These are phyloP conservation scores for Puccinia horiana DNA, from an alignment of 1,284 basidiomycete species.

Conservation along the genomic window DNA sequence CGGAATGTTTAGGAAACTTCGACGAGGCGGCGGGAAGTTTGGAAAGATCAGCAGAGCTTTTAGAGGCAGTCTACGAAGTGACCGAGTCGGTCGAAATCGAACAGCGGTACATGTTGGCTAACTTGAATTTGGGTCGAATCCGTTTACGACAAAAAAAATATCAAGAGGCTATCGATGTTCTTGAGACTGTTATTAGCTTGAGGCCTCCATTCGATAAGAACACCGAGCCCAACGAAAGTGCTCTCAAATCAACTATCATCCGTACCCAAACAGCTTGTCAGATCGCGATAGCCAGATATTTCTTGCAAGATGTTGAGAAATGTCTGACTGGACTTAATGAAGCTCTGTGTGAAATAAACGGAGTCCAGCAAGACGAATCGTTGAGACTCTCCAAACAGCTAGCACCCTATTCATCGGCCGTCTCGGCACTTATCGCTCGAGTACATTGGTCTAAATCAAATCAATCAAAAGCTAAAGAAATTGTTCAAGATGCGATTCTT, in stretches of 20 bases:
- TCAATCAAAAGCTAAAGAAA: slow-evolving; percentile 22
- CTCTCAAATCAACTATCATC: slow-evolving; percentile 59
- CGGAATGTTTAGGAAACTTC: slow-evolving; percentile 76
- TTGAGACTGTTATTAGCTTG: slow-evolving; percentile 71
- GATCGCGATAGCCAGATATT: slow-evolving; percentile 71
- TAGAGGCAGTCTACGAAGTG: slow-evolving; percentile 86
- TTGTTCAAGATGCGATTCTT: slow-evolving; percentile 9
- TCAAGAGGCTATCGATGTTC: slow-evolving; percentile 68
- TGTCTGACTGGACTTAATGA: slow-evolving; percentile 70
- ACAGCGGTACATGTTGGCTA: slow-evolving; percentile 75
- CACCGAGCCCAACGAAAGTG: slow-evolving; percentile 50
- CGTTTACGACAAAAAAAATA: slow-evolving; percentile 68
- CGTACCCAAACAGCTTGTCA: slow-evolving; percentile 71
- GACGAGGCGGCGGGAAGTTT: slow-evolving; percentile 68
- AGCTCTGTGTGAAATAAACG: slow-evolving; percentile 64
- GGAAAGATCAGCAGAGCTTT: slow-evolving; percentile 68
- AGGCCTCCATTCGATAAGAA: slow-evolving; percentile 61
- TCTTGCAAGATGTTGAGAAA: slow-evolving; percentile 67
- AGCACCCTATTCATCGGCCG: slow-evolving; percentile 20
- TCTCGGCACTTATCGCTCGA: slow-evolving; percentile 21
- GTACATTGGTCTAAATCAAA: slow-evolving; percentile 35
- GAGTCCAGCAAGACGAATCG: slow-evolving; percentile 59
- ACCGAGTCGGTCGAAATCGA: slow-evolving; percentile 77
- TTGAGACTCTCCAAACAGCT: slow-evolving; percentile 54
- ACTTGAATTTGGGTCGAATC: slow-evolving; percentile 78